Percentiles rank a stretch among this genome's conserved stretches.
These are phyloP conservation scores for Fusarium concolor DNA, from an alignment of 2,329 filamentous ascomycete species.

Conservation along the genomic window DNA sequence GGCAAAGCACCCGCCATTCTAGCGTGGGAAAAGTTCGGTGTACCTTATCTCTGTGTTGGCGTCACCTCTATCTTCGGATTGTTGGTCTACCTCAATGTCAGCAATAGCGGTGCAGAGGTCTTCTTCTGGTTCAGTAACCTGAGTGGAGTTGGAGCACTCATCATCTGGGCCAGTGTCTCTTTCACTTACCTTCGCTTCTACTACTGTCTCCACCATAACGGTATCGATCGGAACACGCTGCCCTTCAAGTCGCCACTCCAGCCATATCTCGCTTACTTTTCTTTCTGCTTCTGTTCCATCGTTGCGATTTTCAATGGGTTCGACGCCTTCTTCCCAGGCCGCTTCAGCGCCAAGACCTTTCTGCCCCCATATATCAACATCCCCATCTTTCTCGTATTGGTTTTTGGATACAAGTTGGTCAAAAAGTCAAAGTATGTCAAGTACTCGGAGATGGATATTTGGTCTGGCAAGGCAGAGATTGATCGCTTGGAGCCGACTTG, in stretches of 20 bases:
- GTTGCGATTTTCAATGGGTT: constrained; percentile 81
- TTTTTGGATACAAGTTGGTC: constrained; percentile 63
- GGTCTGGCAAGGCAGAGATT: constrained; percentile 32
- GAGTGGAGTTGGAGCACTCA: constrained; percentile 20
- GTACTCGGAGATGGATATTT: constrained; percentile 32
- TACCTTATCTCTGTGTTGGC: constrained; percentile 24
- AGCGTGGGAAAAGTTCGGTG: constrained; percentile 17
- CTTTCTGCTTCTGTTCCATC: constrained; percentile 67
- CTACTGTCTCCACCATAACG: constrained; percentile 63
- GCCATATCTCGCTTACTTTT: constrained; percentile 73
- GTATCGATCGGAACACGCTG: constrained; percentile 56
- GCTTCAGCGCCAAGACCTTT: constrained; percentile 73
- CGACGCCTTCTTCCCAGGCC: constrained; percentile 73
- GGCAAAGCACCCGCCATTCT: constrained; percentile 63
- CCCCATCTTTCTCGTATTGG: constrained; percentile 70
- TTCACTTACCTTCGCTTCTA: constrained; percentile 31
- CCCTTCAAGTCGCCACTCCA: constrained; percentile 66
- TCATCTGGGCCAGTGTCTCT: constrained; percentile 66
- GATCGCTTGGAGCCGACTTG: constrained; percentile 66
- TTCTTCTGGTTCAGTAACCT: constrained; percentile 33
- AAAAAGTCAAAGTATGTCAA: constrained; percentile 21
- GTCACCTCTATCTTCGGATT: constrained; percentile 13
- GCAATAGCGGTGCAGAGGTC: constrained; percentile 27
- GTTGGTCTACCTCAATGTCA: constrained; percentile 42
- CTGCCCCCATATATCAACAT: constrained; percentile 72